Evolutionary conservation across 164 flowering plant genomes (phyloP).

Genomic region (Piper longum): DNA sequence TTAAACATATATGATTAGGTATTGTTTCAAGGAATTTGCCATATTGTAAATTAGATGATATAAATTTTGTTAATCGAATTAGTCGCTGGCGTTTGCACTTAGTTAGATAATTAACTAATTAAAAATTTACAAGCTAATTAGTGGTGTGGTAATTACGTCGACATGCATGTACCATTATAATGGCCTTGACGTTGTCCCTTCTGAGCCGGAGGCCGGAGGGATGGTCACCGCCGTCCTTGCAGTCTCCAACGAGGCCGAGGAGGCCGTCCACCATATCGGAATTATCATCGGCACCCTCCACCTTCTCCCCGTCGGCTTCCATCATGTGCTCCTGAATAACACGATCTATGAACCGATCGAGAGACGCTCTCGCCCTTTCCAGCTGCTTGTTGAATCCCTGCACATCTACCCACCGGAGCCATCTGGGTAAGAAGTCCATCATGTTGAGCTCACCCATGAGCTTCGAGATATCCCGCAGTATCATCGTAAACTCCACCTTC

Average conservation of each 20-base stretch:
- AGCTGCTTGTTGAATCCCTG: constrained; percentile 39
- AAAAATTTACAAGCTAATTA: background rate
- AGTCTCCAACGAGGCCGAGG: constrained; percentile 41
- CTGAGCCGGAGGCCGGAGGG: constrained; percentile 43
- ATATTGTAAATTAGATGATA: no score
- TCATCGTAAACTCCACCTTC: constrained; percentile 44
- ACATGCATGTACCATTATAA: constrained; percentile 49
- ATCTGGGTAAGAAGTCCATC: constrained; percentile 60
- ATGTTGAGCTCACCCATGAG: constrained; percentile 68
- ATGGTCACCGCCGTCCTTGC: constrained; percentile 8
- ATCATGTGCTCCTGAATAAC: constrained; percentile 50
- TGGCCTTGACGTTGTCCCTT: constrained; percentile 67
- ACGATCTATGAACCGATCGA: constrained; percentile 53
- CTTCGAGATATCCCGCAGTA: constrained; percentile 66
- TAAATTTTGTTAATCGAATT: no score
- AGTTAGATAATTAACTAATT: background rate
- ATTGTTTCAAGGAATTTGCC: no score
- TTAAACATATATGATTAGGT: no score
- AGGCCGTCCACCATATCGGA: constrained; percentile 71
- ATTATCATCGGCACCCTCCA: constrained; percentile 8
- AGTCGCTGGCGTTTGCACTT: background rate
- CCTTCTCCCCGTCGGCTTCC: constrained; percentile 12
- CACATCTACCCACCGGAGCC: constrained; percentile 39
- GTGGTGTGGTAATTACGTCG: no score
- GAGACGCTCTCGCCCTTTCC: constrained; percentile 27